Evolutionary conservation across 75 land plant genomes (phyloP).

Genomic region (Pinus albicaulis): DNA sequence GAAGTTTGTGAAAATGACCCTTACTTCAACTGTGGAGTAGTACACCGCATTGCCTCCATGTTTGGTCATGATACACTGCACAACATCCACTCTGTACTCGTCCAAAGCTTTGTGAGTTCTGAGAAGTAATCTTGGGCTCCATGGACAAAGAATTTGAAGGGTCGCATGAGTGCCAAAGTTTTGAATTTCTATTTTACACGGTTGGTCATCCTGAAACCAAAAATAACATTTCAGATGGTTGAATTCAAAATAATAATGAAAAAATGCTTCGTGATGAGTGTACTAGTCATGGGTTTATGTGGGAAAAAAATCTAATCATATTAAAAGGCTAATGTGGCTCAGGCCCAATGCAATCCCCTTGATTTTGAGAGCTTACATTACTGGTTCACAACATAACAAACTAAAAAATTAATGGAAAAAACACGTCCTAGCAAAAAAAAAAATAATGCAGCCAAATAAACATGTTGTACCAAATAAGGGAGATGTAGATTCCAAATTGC

Average conservation of each 20-base stretch:
- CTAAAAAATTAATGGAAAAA: too few species aligned
- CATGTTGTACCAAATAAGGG: neutral
- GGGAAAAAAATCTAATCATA: too few species aligned
- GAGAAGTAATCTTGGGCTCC: constrained; percentile 22
- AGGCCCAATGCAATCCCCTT: too few species aligned
- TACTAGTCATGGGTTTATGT: too few species aligned
- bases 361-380: too few species aligned
- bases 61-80: constrained; percentile 48
- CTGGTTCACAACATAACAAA: too few species aligned
- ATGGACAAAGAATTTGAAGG: constrained; percentile 23
- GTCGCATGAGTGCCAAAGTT: constrained; percentile 34
- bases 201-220: neutral
- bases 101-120: constrained; percentile 33
- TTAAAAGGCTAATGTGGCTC: too few species aligned
- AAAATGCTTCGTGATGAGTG: too few species aligned
- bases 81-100: constrained; percentile 40
- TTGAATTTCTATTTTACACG: constrained; percentile 27
- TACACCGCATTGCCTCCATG: constrained; percentile 32
- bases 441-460: too few species aligned
- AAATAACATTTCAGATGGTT: neutral
- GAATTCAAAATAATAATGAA: neutral
- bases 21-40: constrained; percentile 39
- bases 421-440: too few species aligned
- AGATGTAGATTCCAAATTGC: too few species aligned
- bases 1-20: too few species aligned